These are phyloP conservation scores for Cronartium quercuum DNA, from an alignment of 1,284 basidiomycete species.

Conservation along the genomic window DNA sequence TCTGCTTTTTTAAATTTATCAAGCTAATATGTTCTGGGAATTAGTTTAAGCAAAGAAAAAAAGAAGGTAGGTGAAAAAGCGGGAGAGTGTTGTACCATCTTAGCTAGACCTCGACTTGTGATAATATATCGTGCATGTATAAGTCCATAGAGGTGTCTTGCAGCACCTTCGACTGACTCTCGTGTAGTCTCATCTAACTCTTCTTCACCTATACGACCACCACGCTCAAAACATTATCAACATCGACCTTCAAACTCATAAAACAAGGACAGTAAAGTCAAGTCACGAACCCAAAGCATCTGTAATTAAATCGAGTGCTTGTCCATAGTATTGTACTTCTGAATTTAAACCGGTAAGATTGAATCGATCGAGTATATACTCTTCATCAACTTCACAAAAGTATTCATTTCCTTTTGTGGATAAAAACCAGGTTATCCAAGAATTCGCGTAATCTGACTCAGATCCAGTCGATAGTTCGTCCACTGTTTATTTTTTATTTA, in stretches of 20 bases:
- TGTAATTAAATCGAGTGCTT: constrained; percentile 92
- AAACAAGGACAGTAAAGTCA: constrained; percentile 14
- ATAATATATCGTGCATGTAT: constrained; percentile 40
- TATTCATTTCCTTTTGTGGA: constrained; percentile 84
- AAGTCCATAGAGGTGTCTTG: constrained; percentile 59
- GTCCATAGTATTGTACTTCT: constrained; percentile 88
- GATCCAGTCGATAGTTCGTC: constrained; percentile 79
- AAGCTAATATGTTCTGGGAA: background rate
- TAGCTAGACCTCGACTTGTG: constrained; percentile 30
- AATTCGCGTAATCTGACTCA: constrained; percentile 77
- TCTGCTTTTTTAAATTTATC: constrained; percentile 96
- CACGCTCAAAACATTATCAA: constrained; percentile 44
- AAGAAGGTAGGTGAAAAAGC: background rate
- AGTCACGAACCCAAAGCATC: constrained; percentile 64
- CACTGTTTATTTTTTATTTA: constrained; percentile 52
- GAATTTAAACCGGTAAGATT: constrained; percentile 95
- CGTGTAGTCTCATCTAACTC: constrained; percentile 53
- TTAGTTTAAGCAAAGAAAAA: background rate
- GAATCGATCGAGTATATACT: constrained; percentile 97
- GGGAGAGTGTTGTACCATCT: constrained; percentile 32
- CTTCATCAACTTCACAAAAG: constrained; percentile 98
- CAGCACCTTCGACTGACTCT: constrained; percentile 70
- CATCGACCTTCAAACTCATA: background rate
- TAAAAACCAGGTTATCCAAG: constrained; percentile 96
- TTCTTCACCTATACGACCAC: constrained; percentile 50